Percentiles rank a stretch among this genome's conserved stretches.
phyloP scores from a whole-genome alignment of 2,329 filamentous ascomycete genomes.

The Epichloe festucae region DNA sequence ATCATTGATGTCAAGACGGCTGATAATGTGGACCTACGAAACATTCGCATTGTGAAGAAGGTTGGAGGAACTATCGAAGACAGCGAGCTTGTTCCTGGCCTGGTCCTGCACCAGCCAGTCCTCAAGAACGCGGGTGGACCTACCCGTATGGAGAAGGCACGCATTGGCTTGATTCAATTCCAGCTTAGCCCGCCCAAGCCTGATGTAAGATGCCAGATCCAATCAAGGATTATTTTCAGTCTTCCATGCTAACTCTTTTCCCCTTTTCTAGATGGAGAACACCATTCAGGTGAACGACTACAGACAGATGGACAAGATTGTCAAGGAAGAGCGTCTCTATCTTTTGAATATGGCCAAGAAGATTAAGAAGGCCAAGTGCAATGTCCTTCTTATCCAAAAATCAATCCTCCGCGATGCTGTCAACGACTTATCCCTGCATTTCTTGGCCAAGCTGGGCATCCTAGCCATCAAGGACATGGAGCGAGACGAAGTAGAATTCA shows the following conservation, averaged over 20 bases:
- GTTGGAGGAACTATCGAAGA: slow-evolving; percentile 97
- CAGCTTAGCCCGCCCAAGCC: slow-evolving; percentile 96
- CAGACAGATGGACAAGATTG: slow-evolving; percentile 99
- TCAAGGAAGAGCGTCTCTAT: slow-evolving; percentile 97
- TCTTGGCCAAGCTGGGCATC: slow-evolving; percentile 93
- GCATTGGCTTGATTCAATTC: slow-evolving; percentile 95
- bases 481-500: slow-evolving; percentile 96
- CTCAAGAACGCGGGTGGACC: slow-evolving; percentile 90
- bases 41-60: slow-evolving; percentile 96
- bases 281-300: slow-evolving; percentile 99
- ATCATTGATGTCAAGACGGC: slow-evolving; percentile 92
- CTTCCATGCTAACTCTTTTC: background rate
- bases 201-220: slow-evolving; percentile 48
- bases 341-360: slow-evolving; percentile 99
- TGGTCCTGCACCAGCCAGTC: slow-evolving; percentile 84
- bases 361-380: slow-evolving; percentile 99
- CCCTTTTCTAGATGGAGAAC: slow-evolving; percentile 72
- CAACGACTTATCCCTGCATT: slow-evolving; percentile 94
- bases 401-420: slow-evolving; percentile 95
- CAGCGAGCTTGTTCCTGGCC: slow-evolving; percentile 88
- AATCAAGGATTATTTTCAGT: background rate
- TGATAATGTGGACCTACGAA: slow-evolving; percentile 91
- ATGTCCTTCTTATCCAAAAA: slow-evolving; percentile 95
- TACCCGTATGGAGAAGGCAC: slow-evolving; percentile 89
- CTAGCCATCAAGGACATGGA: slow-evolving; percentile 95